phyloP scores from a whole-genome alignment of 306 rosid genomes.

The Gastrolobium bilobum region DNA sequence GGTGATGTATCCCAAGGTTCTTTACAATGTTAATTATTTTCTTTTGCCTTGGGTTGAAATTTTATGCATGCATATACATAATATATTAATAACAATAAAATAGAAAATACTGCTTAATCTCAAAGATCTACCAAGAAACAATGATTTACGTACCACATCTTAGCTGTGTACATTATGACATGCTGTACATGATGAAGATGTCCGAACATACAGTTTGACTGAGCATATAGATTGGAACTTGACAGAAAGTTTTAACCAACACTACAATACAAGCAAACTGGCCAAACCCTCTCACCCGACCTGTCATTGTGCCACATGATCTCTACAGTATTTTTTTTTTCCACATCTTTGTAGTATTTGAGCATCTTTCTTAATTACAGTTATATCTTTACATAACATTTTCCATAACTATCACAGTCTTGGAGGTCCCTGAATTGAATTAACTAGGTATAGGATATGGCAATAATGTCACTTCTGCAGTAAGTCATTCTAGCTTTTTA shows the following conservation, averaged over 20 bases:
- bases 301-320: slow-evolving; percentile 10
- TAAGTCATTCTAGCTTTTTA: slow-evolving; percentile 19
- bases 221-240: slow-evolving; percentile 35
- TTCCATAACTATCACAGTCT: neutral
- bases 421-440: neutral
- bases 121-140: slow-evolving; percentile 28
- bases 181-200: slow-evolving; percentile 56
- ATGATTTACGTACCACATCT: slow-evolving; percentile 40
- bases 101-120: neutral
- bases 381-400: neutral
- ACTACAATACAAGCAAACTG: slow-evolving; percentile 49
- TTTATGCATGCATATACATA: neutral
- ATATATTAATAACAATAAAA: neutral
- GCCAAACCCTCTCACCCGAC: slow-evolving; percentile 38
- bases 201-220: slow-evolving; percentile 47
- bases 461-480: slow-evolving; percentile 6
- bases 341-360: neutral
- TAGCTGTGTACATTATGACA: slow-evolving; percentile 62
- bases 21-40: neutral
- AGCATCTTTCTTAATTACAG: neutral
- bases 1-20: no score
- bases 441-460: neutral
- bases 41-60: neutral
- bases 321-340: neutral
- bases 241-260: slow-evolving; percentile 67